These are phyloP conservation scores for Aspergillus sp. DNA, from an alignment of 2,329 filamentous ascomycete genomes.

Conservation along the genomic window DNA sequence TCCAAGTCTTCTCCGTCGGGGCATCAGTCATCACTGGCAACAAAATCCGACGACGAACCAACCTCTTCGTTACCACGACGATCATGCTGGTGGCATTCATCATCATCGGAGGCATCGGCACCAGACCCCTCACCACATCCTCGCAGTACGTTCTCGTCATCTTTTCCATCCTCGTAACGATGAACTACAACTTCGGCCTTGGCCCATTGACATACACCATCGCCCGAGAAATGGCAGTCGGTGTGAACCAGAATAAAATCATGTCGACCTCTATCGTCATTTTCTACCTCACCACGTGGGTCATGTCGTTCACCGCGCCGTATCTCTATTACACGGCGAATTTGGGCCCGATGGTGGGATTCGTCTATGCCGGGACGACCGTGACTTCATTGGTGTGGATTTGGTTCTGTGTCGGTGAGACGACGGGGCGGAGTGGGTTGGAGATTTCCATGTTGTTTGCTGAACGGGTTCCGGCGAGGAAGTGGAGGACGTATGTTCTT, in stretches of 20 bases:
- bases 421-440: constrained; percentile 28
- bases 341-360: constrained; percentile 30
- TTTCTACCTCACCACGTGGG: constrained; percentile 35
- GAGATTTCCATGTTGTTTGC: constrained; percentile 38
- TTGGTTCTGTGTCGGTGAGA: constrained; percentile 41
- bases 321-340: constrained; percentile 31
- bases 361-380: constrained; percentile 29
- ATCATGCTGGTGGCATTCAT: constrained; percentile 40
- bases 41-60: constrained; percentile 34
- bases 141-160: constrained; percentile 40
- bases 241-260: constrained; percentile 46
- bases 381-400: constrained; percentile 22
- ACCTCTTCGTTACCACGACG: constrained; percentile 34
- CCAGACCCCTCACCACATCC: constrained; percentile 22
- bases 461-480: constrained; percentile 28
- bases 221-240: constrained; percentile 45
- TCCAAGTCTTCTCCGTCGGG: constrained; percentile 41
- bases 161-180: constrained; percentile 10
- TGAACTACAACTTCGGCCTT: constrained; percentile 43
- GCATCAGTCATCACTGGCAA: constrained; percentile 38
- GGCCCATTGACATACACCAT: constrained; percentile 41
- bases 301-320: constrained; percentile 28
- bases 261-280: constrained; percentile 38
- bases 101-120: constrained; percentile 40
- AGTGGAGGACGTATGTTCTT: constrained; percentile 18